Conservation (phyloP, 2,329 filamentous ascomycete species). For the Ceratocystis ficicola region DNA sequence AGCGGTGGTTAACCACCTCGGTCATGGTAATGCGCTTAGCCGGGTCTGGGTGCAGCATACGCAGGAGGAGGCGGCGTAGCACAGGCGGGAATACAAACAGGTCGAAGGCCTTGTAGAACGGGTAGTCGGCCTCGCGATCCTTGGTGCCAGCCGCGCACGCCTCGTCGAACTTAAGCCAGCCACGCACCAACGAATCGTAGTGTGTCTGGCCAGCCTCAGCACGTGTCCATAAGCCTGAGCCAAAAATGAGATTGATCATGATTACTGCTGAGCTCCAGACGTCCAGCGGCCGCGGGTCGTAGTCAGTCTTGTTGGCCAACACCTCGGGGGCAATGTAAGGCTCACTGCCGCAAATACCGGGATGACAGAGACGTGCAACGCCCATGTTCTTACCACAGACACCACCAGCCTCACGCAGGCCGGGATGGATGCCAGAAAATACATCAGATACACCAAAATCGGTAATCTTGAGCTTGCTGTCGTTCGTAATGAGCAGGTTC, state of each 20-base stretch:
- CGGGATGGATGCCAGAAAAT: constrained; percentile 70
- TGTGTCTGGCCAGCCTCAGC: constrained; percentile 46
- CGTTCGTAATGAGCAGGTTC: constrained; percentile 65
- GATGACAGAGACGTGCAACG: constrained; percentile 56
- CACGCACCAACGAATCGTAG: constrained; percentile 52
- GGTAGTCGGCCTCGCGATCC: constrained; percentile 39
- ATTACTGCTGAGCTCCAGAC: constrained; percentile 80
- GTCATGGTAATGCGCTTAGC: constrained; percentile 55
- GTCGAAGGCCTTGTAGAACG: constrained; percentile 54
- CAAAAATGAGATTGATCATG: constrained; percentile 64
- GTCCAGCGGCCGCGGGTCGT: constrained; percentile 67
- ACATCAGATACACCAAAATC: constrained; percentile 86
- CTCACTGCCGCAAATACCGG: constrained; percentile 72
- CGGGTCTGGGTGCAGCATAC: constrained; percentile 75
- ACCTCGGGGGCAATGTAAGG: constrained; percentile 86
- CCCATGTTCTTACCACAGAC: constrained; percentile 63
- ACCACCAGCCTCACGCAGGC: constrained; percentile 57
- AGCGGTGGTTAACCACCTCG: constrained; percentile 57
- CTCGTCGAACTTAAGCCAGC: constrained; percentile 56
- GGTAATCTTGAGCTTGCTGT: constrained; percentile 78
- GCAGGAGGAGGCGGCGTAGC: constrained; percentile 58
- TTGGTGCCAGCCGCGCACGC: constrained; percentile 5
- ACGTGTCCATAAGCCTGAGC: constrained; percentile 61
- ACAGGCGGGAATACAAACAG: constrained; percentile 51
- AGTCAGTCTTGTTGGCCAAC: constrained; percentile 50